A percentile compares a stretch with the other conserved stretches of the same genome.
Conservation (phyloP, 208 protist genomes). For the Crithidia mellificae region DNA sequence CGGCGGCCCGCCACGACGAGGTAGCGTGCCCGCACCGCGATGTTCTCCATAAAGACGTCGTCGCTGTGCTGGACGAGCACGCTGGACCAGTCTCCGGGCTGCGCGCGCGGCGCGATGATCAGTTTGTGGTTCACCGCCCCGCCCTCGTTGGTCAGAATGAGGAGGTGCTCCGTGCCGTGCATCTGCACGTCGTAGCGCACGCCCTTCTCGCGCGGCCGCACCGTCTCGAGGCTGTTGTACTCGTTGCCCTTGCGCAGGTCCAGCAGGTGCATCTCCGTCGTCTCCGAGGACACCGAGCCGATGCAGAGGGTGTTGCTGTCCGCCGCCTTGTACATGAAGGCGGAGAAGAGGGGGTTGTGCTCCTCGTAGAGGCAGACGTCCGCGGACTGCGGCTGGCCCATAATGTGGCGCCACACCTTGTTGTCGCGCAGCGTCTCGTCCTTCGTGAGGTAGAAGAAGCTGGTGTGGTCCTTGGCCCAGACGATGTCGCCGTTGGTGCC, state of each 20-base stretch:
- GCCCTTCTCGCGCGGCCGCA: slow-evolving; percentile 77
- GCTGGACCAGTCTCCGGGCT: slow-evolving; percentile 43
- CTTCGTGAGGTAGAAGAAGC: slow-evolving; percentile 87
- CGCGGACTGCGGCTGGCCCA: slow-evolving; percentile 64
- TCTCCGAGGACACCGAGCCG: slow-evolving; percentile 70
- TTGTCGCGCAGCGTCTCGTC: slow-evolving; percentile 76
- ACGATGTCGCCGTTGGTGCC: slow-evolving; percentile 77
- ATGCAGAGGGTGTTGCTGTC: slow-evolving; percentile 73
- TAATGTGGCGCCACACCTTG: slow-evolving; percentile 87
- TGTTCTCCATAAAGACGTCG: slow-evolving; percentile 51
- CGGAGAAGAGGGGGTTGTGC: slow-evolving; percentile 73
- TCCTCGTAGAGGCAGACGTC: slow-evolving; percentile 86
- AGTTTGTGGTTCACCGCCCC: slow-evolving; percentile 82
- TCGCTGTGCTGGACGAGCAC: slow-evolving; percentile 64
- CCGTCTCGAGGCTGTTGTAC: slow-evolving; percentile 57
- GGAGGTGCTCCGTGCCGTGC: slow-evolving; percentile 67
- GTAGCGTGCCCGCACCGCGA: slow-evolving; percentile 59
- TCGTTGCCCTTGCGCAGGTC: slow-evolving; percentile 69
- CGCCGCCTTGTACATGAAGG: slow-evolving; percentile 51
- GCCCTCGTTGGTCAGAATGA: slow-evolving; percentile 83
- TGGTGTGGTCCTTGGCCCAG: slow-evolving; percentile 61
- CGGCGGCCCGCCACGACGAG: slow-evolving; percentile 70
- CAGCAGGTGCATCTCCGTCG: slow-evolving; percentile 75
- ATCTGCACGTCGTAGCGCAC: slow-evolving; percentile 78
- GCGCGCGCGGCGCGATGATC: slow-evolving; percentile 48